A percentile compares a stretch with the other conserved stretches of the same genome.
These are phyloP conservation scores for Quercus lobata DNA, from an alignment of 331 rosid species.

Conservation along the genomic window DNA sequence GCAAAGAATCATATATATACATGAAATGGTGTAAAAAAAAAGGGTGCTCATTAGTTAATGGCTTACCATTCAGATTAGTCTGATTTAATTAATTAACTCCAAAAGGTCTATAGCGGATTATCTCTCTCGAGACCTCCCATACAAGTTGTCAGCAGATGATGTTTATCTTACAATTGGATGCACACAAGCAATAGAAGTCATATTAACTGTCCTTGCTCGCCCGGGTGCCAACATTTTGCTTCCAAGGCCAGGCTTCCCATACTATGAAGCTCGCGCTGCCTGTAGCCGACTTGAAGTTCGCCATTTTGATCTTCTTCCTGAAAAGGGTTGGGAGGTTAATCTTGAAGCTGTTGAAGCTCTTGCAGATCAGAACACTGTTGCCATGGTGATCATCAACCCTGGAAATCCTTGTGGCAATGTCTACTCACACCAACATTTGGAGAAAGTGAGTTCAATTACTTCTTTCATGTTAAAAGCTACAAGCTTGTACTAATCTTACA, in stretches of 20 bases:
- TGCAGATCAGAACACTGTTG: slow-evolving; percentile 35
- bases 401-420: slow-evolving; percentile 49
- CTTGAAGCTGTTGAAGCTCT: slow-evolving; percentile 36
- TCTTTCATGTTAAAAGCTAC: not conserved
- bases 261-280: slow-evolving; percentile 17
- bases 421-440: slow-evolving; percentile 29
- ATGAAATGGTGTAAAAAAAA: no score
- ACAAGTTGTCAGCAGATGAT: slow-evolving; percentile 18
- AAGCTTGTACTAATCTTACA: no score
- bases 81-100: no score
- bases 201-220: slow-evolving; percentile 23
- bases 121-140: slow-evolving; percentile 27
- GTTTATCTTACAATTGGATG: slow-evolving; percentile 34
- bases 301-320: slow-evolving; percentile 41
- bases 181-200: slow-evolving; percentile 19
- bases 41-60: no score
- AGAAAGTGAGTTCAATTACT: slow-evolving; percentile 13
- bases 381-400: slow-evolving; percentile 45
- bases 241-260: slow-evolving; percentile 41
- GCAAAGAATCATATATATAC: no score
- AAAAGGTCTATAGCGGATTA: slow-evolving; percentile 27
- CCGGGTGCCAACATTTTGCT: slow-evolving; percentile 41
- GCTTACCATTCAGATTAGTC: not conserved
- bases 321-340: slow-evolving; percentile 47
- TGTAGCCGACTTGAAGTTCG: slow-evolving; percentile 20